Evolutionary conservation across 192 early-diverging fungal species (phyloP).

Genomic region (Phlyctochytrium planicorne): DNA sequence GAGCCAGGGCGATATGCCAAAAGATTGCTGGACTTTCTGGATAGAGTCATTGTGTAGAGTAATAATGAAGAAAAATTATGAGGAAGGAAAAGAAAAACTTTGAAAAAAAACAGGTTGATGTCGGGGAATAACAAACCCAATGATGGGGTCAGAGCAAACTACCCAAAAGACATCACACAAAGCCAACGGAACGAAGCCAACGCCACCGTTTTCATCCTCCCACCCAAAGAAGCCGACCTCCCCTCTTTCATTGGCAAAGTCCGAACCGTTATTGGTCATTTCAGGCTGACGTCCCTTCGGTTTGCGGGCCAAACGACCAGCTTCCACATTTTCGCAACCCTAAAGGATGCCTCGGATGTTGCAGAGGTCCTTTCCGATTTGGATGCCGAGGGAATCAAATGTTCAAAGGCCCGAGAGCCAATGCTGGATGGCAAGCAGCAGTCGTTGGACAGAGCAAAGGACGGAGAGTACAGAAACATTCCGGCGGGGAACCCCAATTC

Average conservation of each 20-base stretch:
- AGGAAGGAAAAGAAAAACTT: too few relatives aligned
- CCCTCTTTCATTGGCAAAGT: not conserved
- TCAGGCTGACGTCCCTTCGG: not conserved
- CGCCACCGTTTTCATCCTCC: not conserved
- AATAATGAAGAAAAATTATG: not conserved
- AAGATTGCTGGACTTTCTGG: conserved; percentile 32
- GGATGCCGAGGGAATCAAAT: not conserved
- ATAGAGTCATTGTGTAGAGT: conserved; percentile 25
- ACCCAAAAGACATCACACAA: too few relatives aligned
- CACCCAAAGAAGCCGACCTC: not conserved
- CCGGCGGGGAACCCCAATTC: too few relatives aligned
- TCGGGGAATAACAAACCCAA: too few relatives aligned
- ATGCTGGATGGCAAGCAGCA: not conserved
- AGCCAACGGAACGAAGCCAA: not conserved
- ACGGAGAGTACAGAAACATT: too few relatives aligned
- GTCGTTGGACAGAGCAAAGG: not conserved
- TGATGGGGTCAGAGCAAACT: too few relatives aligned
- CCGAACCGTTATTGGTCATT: not conserved
- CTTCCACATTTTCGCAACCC: not conserved
- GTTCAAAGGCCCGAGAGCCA: not conserved
- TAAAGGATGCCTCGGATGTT: not conserved
- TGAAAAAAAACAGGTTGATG: too few relatives aligned
- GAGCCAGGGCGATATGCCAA: conserved; percentile 45
- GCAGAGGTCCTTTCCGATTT: not conserved
- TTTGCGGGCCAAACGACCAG: not conserved